A percentile compares a stretch with the other conserved stretches of the same genome.
These are phyloP conservation scores for Goffeauzyma gilvescens DNA, from an alignment of 768 basidiomycete genomes.

Conservation along the genomic window DNA sequence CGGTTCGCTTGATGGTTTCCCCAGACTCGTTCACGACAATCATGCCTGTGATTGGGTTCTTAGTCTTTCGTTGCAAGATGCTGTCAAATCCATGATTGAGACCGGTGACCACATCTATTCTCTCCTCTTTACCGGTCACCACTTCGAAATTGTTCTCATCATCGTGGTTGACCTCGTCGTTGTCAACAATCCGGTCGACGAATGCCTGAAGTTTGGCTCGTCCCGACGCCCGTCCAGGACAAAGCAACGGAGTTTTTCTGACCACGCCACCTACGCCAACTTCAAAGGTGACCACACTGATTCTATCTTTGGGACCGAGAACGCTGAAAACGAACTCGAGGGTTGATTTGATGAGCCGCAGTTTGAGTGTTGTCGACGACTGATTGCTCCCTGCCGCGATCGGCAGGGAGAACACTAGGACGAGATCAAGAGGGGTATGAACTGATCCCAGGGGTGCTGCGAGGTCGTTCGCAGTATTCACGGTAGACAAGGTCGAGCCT, in stretches of 20 bases:
- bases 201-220: constrained; percentile 54
- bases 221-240: constrained; percentile 49
- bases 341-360: constrained; percentile 70
- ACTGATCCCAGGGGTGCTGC: constrained; percentile 56
- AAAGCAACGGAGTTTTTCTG: constrained; percentile 83
- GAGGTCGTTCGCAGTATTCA: constrained; percentile 22
- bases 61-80: constrained; percentile 77
- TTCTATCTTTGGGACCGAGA: constrained; percentile 54
- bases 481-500: neutral
- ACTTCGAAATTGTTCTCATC: constrained; percentile 44
- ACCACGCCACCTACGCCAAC: constrained; percentile 64
- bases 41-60: constrained; percentile 79
- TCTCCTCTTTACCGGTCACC: constrained; percentile 65
- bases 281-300: constrained; percentile 84
- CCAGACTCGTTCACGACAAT: constrained; percentile 79
- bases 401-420: constrained; percentile 76
- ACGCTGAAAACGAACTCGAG: constrained; percentile 70
- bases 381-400: too few relatives aligned
- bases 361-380: constrained; percentile 43
- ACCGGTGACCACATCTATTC: constrained; percentile 94
- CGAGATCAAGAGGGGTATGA: constrained; percentile 77
- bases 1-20: constrained; percentile 77
- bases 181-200: constrained; percentile 45
- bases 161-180: constrained; percentile 20
- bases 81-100: constrained; percentile 94